Evolutionary conservation across 2,329 filamentous ascomycete genomes (phyloP), one percentile per base, ranked within the genome.

Genomic region (Monilinia polystroma): DNA sequence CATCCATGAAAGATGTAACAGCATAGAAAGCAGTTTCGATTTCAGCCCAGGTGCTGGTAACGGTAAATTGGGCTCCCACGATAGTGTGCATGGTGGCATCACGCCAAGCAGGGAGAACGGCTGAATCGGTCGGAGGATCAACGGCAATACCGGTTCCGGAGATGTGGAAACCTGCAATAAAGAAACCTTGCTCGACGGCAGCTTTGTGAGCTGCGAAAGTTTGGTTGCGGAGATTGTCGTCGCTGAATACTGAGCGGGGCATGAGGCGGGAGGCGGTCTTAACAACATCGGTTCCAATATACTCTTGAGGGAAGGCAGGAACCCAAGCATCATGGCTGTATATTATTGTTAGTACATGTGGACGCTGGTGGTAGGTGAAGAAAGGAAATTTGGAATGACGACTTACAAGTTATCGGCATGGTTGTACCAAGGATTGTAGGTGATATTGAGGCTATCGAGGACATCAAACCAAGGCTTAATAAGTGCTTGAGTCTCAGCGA

Each of bases 31-130:
- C 77, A 4, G 77, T 74, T 0, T 78, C 78, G 7, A 84, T 77
- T 58, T 83, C 78, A 18, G 81, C 82, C 0, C 79, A 77, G 0
- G 85, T 75, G 0, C 83, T 77, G n/a, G 64, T 54, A 1, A n/a
- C 16, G 8, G 41, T 47, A 26, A 63, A 62, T 55, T 63, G 68
- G 7, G 65, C 41, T 4, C 41, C 62, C 11, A 72, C 41, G 14
- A 74, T 71, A 6, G 68, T 64, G 43, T 72, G 69, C 12, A 67
- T 54, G 18, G 72, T 49, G 8, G 70, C 58, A 1, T 70, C 66
- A 20, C 72, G 53, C 72, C 72, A 73, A 14, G 72, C 72, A 3
- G 72, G 72, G 43, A 83, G 81, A 73, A 76, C 71, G 68, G 77
- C 67, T 51, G 81, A 79, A 72, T 63, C 59, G 23, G 59, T 63